A percentile compares a stretch with the other conserved stretches of the same genome.
phyloP scores from a whole-genome alignment of 148 eudicot genomes.

The Polygonum maritimum region DNA sequence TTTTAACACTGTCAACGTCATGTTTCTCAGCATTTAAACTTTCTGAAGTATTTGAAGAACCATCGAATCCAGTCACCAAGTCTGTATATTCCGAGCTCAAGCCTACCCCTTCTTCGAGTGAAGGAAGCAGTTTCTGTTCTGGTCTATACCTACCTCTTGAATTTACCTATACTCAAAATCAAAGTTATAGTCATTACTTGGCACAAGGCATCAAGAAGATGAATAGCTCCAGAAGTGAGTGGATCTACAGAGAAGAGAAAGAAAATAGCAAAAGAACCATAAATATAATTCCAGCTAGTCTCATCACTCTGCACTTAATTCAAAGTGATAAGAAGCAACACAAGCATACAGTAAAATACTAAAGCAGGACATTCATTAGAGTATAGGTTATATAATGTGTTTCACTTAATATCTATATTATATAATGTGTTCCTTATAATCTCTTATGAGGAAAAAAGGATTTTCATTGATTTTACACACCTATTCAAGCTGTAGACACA shows the following conservation, averaged over 20 bases:
- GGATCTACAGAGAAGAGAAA: background rate
- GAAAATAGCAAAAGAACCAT: background rate
- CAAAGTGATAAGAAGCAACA: background rate
- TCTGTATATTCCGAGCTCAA: slow-evolving; percentile 52
- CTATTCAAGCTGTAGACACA: background rate
- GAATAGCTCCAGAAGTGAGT: background rate
- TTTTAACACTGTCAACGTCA: slow-evolving; percentile 70
- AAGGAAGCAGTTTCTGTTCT: slow-evolving; percentile 58
- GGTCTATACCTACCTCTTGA: slow-evolving; percentile 44
- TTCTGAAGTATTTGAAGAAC: slow-evolving; percentile 68
- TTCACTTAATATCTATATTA: background rate
- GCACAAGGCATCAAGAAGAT: background rate
- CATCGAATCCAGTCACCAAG: slow-evolving; percentile 57
- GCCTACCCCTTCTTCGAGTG: slow-evolving; percentile 60
- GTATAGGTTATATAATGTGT: background rate
- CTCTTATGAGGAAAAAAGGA: background rate
- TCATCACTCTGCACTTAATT: background rate
- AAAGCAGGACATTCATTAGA: background rate
- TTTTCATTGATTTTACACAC: background rate
- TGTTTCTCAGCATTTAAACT: slow-evolving; percentile 74
- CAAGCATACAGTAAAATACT: background rate
- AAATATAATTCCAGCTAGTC: background rate
- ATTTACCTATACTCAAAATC: slow-evolving; percentile 32
- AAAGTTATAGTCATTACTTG: slow-evolving; percentile 3
- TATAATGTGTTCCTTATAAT: background rate